Base-by-base conservation (phyloP, 306 rosid genomes). In the Quercus bicolor region DNA sequence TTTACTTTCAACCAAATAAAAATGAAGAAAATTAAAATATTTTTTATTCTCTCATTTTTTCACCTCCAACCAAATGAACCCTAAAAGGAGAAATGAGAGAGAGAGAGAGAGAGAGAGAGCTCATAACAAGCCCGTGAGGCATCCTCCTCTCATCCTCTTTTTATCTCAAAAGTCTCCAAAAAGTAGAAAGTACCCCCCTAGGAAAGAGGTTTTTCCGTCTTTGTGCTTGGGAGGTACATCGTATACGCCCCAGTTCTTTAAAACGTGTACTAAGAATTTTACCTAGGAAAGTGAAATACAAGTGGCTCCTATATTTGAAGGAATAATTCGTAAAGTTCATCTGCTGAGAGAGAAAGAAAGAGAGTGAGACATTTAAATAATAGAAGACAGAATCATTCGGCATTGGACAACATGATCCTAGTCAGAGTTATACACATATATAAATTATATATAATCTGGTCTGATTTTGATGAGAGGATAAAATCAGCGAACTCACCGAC, bases 401-500 rank as follows among this genome's bases (percentile, higher is more conserved):
- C 1, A 23, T 56, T 75, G 79, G 69, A 72, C 78, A 80, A 48
- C 55, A 54, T 21, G 69, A 76, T 72, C 55, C 71, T 64, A 72
- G 57, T 77, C 74, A 53, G 80, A 60, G 51, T 18, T 20, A 70
- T 26, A 31, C 61, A 40, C 45, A 8, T 2, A 7, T 2, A 40
- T 8, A 40, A 8, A 40, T 40, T 40, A 40, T 40, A n/a, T 1
- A 21, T 6, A 55, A 34, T 19, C 26, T 15, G 14, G 64, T 12
- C 2, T 31, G 28, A 33, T 34, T 56, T 34, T 0, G 21, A 75
- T 51, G 81, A 56, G 23, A 26, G 23, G 64, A 78, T 64, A 62
- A 81, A 74, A 80, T 81, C 78, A 86, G 81, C 81, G 72, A 83
- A 78, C 72, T 87, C 92, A 91, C 92, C 91, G 88, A 91, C 92